phyloP scores from a whole-genome alignment of 202 grass and related monocot genomes.

The Alloteropsis angusta region DNA sequence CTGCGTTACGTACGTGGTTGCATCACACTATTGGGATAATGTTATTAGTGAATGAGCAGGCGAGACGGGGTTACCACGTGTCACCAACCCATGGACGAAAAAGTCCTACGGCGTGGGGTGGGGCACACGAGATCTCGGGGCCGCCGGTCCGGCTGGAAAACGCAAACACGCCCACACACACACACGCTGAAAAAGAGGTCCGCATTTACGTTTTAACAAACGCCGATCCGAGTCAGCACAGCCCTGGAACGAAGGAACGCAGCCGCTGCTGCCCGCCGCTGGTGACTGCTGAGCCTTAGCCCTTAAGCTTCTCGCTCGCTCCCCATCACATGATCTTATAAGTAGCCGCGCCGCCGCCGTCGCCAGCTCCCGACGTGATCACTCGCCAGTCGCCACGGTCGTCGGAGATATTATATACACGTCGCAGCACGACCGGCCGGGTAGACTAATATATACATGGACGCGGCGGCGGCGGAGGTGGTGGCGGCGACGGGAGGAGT shows the following conservation, averaged over 20 bases:
- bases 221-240: constrained; percentile 40
- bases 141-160: background rate
- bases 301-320: constrained; percentile 43
- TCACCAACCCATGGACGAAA: constrained; percentile 3
- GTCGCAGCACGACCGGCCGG: no score
- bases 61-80: background rate
- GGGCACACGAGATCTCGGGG: constrained; percentile 11
- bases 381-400: background rate
- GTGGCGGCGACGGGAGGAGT: no score
- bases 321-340: background rate
- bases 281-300: constrained; percentile 37
- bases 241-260: background rate
- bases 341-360: background rate
- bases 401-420: no score
- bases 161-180: background rate
- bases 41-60: background rate
- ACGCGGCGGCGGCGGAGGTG: background rate
- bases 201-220: constrained; percentile 28
- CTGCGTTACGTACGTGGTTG: background rate
- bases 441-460: background rate
- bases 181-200: background rate
- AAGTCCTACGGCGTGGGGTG: constrained; percentile 16
- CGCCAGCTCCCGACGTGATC: constrained; percentile 5
- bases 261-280: background rate
- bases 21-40: background rate